A percentile compares a stretch with the other conserved stretches of the same genome.
Evolutionary conservation across 805 yeast genomes (phyloP).

Genomic region (Jamesozyma piceae): DNA sequence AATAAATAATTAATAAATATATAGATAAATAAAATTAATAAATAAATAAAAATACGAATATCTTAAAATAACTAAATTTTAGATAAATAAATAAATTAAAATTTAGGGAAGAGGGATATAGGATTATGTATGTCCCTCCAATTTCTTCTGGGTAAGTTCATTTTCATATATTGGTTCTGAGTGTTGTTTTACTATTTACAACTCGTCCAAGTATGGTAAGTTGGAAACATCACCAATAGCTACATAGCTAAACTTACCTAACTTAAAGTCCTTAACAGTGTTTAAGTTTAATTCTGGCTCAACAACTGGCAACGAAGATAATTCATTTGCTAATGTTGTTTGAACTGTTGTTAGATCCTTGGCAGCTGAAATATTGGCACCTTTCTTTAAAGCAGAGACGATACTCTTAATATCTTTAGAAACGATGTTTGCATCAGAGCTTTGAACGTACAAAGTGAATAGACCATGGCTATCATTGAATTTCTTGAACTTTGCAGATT

Average conservation of each 20-base stretch:
- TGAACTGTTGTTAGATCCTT: constrained; percentile 42
- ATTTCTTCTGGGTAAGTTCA: not conserved
- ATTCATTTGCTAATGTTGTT: constrained; percentile 35
- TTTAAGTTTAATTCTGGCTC: constrained; percentile 26
- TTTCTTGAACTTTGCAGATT: constrained; percentile 48
- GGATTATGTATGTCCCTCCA: not conserved
- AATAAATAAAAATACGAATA: not conserved
- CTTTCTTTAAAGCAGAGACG: constrained; percentile 43
- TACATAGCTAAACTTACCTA: constrained; percentile 68
- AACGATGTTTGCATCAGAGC: constrained; percentile 49
- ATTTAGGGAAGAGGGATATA: not conserved
- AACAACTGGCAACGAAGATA: constrained; percentile 9
- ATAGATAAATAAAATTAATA: not conserved
- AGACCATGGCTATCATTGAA: constrained; percentile 78
- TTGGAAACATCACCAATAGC: constrained; percentile 83
- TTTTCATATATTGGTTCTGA: not conserved
- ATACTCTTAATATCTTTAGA: constrained; percentile 52
- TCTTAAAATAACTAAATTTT: not conserved
- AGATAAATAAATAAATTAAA: not conserved
- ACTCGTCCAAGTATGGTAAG: constrained; percentile 84
- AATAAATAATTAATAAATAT: not conserved
- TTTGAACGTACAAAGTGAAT: constrained; percentile 60
- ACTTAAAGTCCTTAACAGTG: constrained; percentile 35
- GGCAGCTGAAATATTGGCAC: constrained; percentile 51
- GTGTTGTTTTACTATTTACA: constrained; percentile 34